Evolutionary conservation across 192 early-diverging fungal genomes (phyloP), one percentile per base, ranked within the genome.

Genomic region (Obelidium mucronatum): DNA sequence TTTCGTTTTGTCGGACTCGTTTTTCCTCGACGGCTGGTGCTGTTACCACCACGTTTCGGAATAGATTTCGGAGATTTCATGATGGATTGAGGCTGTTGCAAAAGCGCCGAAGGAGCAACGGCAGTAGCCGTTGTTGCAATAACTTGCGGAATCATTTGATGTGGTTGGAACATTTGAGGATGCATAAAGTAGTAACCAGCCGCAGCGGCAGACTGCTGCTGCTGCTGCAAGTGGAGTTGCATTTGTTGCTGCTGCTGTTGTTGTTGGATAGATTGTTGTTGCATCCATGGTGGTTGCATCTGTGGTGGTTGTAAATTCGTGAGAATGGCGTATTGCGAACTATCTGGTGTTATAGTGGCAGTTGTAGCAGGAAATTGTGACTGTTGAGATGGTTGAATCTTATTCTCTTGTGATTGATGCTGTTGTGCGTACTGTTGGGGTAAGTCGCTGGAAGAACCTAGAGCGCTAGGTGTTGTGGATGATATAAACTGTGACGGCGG

Each of bases 201-300:
- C n/a, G n/a, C n/a, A n/a, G n/a, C n/a, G n/a, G n/a, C n/a, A n/a
- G n/a, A n/a, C n/a, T n/a, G n/a, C 44, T 48, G 44, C 26, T 65
- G 63, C 13, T 65, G 63, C 36, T 65, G 63, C 13, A 37, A 36
- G n/a, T 17, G 59, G 17, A 11, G 59, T 13, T 65, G 63, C 24
- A 65, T 33, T 65, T 37, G 63, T 15, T 24, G 15, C 24, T 8
- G 13, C 15, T 65, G 31, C 24, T 65, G 63, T n/a, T n/a, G n/a
- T n/a, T n/a, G n/a, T n/a, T n/a, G n/a, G n/a, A n/a, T n/a, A n/a
- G n/a, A n/a, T n/a, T n/a, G n/a, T n/a, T n/a, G n/a, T n/a, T n/a
- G n/a, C n/a, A n/a, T n/a, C n/a, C n/a, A n/a, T n/a, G n/a, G n/a
- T n/a, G n/a, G n/a, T n/a, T n/a, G n/a, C n/a, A n/a, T n/a, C n/a